A percentile compares a stretch with the other conserved stretches of the same genome.
phyloP scores from a whole-genome alignment of 208 protist species.

The Wallacemonas sp. region DNA sequence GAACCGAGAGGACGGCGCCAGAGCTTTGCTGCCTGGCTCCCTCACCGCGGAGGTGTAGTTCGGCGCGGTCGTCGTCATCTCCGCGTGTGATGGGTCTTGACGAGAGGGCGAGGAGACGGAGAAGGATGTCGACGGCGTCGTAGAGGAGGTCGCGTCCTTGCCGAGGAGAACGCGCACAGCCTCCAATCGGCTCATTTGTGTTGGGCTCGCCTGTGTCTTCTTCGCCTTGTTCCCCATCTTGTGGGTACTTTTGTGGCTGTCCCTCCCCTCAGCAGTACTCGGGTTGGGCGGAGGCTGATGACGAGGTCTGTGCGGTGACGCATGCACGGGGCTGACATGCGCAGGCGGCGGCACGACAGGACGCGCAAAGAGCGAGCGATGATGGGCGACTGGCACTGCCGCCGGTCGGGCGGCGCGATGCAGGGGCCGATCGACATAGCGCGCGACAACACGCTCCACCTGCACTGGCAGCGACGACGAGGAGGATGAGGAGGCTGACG shows the following conservation, averaged over 20 bases:
- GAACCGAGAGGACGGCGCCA: background rate
- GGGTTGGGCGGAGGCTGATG: no score
- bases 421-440: background rate
- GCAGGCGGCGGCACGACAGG: no score
- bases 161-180: no score
- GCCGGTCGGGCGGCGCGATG: background rate
- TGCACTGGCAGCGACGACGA: background rate
- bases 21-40: no score
- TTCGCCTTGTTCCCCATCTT: background rate
- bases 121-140: background rate
- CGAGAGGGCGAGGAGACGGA: background rate
- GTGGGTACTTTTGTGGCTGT: background rate
- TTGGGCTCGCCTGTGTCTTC: background rate
- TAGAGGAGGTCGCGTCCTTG: background rate
- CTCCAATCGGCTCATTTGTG: no score
- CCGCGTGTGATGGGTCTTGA: background rate
- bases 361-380: slow-evolving; percentile 4
- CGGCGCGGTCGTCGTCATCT: no score
- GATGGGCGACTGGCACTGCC: background rate
- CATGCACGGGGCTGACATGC: no score
- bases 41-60: no score
- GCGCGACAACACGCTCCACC: background rate
- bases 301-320: no score
- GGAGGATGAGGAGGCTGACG: slow-evolving; percentile 1
- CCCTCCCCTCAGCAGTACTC: no score